A percentile compares a stretch with the other conserved stretches of the same genome.
These are phyloP conservation scores for Inga laurina DNA, from an alignment of 306 rosid genomes.

Conservation along the genomic window DNA sequence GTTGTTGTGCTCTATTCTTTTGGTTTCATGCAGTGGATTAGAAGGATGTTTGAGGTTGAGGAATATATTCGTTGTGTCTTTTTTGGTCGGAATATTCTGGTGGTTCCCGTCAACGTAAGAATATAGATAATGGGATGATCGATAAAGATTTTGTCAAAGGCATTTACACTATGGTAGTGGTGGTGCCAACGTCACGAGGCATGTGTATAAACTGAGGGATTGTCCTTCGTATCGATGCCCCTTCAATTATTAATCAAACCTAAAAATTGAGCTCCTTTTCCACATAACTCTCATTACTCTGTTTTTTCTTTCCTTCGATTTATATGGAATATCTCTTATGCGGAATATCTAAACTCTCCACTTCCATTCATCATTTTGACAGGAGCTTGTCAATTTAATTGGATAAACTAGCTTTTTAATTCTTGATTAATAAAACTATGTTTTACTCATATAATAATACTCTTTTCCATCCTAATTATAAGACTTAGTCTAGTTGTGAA, in stretches of 20 bases:
- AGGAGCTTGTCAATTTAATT: background rate
- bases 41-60: background rate
- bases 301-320: background rate
- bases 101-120: background rate
- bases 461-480: no score
- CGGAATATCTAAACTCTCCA: background rate
- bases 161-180: background rate
- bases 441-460: no score
- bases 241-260: background rate
- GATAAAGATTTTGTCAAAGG: background rate
- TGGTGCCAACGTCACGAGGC: constrained; percentile 2
- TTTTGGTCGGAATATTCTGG: constrained; percentile 3
- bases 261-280: background rate
- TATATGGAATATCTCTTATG: background rate
- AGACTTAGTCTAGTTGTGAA: no score
- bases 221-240: background rate
- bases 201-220: background rate
- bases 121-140: constrained; percentile 1
- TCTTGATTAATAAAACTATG: background rate
- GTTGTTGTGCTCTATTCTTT: background rate
- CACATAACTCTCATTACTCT: background rate
- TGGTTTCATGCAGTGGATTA: background rate
- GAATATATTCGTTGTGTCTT: background rate
- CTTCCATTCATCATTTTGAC: background rate
- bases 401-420: background rate